These are phyloP conservation scores for Brassica nigra DNA, from an alignment of 345 rosid genomes.

Conservation along the genomic window DNA sequence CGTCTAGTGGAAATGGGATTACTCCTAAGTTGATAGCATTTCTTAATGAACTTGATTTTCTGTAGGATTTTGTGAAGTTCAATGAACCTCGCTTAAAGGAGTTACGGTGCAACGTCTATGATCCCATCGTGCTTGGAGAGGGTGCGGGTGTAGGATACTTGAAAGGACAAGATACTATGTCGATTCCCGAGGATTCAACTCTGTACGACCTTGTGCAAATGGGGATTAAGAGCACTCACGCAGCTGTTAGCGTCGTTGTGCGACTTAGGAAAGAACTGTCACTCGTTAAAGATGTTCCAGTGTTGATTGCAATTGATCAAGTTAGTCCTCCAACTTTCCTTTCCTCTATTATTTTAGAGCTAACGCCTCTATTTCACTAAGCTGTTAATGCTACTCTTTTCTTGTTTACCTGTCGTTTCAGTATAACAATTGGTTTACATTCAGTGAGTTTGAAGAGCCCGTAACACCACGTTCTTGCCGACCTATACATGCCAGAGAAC, in stretches of 20 bases:
- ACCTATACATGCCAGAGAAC: slow-evolving; percentile 86
- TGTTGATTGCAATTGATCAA: slow-evolving; percentile 91
- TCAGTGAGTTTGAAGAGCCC: slow-evolving; percentile 93
- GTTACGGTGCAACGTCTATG: slow-evolving; percentile 69
- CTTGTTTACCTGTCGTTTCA: slow-evolving; percentile 44
- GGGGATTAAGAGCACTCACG: slow-evolving; percentile 55
- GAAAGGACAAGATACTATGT: slow-evolving; percentile 74
- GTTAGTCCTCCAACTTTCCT: slow-evolving; percentile 48
- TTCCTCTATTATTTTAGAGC: not conserved
- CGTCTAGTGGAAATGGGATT: not conserved
- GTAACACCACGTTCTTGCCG: slow-evolving; percentile 66
- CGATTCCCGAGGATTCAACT: slow-evolving; percentile 67
- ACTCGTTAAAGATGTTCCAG: slow-evolving; percentile 84
- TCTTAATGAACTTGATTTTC: slow-evolving; percentile 23
- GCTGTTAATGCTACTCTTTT: slow-evolving; percentile 24
- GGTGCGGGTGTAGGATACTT: slow-evolving; percentile 88
- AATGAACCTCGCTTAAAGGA: slow-evolving; percentile 63
- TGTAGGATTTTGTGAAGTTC: slow-evolving; percentile 72
- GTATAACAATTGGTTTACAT: slow-evolving; percentile 96
- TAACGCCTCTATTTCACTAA: not conserved
- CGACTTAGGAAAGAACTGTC: slow-evolving; percentile 89
- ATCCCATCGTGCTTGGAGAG: slow-evolving; percentile 85
- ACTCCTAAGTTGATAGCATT: not conserved
- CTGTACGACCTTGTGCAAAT: slow-evolving; percentile 46
- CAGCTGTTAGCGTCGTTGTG: slow-evolving; percentile 79